Evolutionary conservation across 495 filamentous ascomycete genomes (phyloP), one percentile per base, ranked within the genome.

Genomic region (Aspergillus coremiiformis): DNA sequence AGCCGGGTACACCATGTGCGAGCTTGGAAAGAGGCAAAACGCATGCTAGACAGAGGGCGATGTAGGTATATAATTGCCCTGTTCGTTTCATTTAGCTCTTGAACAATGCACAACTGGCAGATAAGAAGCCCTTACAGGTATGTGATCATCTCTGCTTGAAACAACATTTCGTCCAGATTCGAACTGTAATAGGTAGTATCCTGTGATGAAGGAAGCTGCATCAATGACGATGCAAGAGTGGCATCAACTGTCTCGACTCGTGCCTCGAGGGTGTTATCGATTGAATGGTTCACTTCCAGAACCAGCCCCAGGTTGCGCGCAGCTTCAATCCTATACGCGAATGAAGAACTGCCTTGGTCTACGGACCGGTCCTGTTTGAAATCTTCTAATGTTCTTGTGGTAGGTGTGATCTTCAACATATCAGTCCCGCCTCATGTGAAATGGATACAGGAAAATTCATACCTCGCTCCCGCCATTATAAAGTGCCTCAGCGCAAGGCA

Each of bases 81-180:
- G 12, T n/a, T 17, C 5, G 10, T 33, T 14, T 54, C 44, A 12
- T 39, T 53, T 32, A 43, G 29, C 1, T 14, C 46, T 20, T 27
- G 14, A 51, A 20, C 41, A 29, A 9, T 42, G 19, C 7, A 9
- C 12, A 4, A 15, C 14, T 15, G 21, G 11, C 19, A 32, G 29
- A 12, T 17, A n/a, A 20, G 29, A 12, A 21, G 37, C 47, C 53
- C 51, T 26, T 37, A 66, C 58, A 66, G 53, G 32, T 65, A 63
- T 22, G 55, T 57, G 43, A 87, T 82, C 78, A 89, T 86, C 58
- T 88, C 81, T 4, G 86, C 85, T 56, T 91, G 86, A 68, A 91
- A 90, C 55, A 89, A 71, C 78, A 91, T 83, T 66, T 90, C 85
- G 61, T 91, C 87, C 14, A 87, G 70, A 37, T 77, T 67, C 39